Conservation (phyloP, 106 monocot genomes). For the Chionographis japonica region DNA sequence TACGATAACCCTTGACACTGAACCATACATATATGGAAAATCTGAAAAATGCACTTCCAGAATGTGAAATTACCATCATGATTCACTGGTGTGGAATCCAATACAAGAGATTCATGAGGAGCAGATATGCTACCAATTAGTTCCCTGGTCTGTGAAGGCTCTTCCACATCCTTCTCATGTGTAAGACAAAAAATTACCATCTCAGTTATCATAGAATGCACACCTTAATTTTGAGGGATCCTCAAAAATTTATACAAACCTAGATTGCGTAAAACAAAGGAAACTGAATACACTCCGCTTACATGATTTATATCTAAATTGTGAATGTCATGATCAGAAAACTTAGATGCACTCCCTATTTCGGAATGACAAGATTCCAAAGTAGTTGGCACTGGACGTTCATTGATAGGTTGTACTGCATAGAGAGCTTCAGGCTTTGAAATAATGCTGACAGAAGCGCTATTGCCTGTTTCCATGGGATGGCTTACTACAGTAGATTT, state of each 20-base stretch:
- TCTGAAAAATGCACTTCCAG: not conserved
- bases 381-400: slow-evolving; percentile 10
- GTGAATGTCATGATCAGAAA: not conserved
- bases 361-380: not conserved
- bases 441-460: slow-evolving; percentile 1
- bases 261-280: not conserved
- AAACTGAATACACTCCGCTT: not conserved
- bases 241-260: not conserved
- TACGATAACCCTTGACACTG: not conserved
- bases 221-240: not conserved
- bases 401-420: not conserved
- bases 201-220: not conserved
- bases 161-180: slow-evolving; percentile 7
- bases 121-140: slow-evolving; percentile 2
- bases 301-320: slow-evolving; percentile 17
- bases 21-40: not conserved
- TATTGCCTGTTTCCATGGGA: slow-evolving; percentile 1
- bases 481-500: not conserved
- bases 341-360: not conserved
- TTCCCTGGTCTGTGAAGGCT: not conserved
- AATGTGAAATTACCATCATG: slow-evolving; percentile 12
- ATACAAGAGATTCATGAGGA: slow-evolving; percentile 11
- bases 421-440: not conserved
- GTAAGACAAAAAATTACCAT: not conserved
- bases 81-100: slow-evolving; percentile 3